Evolutionary conservation across 441 rosid species (phyloP).

Genomic region (Populus trichocarpa): DNA sequence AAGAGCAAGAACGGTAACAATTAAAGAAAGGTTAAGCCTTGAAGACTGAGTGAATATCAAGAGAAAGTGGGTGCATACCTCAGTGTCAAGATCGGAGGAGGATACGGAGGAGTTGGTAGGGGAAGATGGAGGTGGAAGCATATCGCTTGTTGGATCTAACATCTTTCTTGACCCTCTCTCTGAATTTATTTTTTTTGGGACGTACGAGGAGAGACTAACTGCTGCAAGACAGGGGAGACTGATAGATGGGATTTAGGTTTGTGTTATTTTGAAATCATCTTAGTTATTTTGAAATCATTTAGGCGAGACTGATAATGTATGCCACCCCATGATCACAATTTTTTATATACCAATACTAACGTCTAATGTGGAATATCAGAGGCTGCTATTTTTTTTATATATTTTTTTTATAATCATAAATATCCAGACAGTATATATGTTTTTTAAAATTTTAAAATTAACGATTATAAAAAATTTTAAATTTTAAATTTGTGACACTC

Average conservation of each 20-base stretch:
- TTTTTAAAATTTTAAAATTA: too few relatives aligned
- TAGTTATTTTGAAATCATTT: too few relatives aligned
- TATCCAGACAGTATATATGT: too few relatives aligned
- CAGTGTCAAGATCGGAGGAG: constrained; percentile 93
- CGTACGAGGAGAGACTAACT: not conserved
- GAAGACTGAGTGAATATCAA: not conserved
- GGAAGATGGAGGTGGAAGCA: constrained; percentile 45
- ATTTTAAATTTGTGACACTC: too few relatives aligned
- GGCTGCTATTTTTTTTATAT: too few relatives aligned
- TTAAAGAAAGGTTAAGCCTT: not conserved
- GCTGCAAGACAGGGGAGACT: not conserved
- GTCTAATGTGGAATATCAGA: too few relatives aligned
- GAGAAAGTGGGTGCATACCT: constrained; percentile 36
- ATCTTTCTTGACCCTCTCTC: constrained; percentile 17
- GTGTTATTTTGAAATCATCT: not conserved
- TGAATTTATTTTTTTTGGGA: not conserved
- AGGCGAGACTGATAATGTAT: too few relatives aligned
- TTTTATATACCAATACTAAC: too few relatives aligned
- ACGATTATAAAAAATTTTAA: too few relatives aligned
- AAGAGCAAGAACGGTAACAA: not conserved
- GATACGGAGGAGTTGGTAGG: constrained; percentile 74
- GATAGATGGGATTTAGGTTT: not conserved
- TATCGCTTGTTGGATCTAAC: constrained; percentile 49
- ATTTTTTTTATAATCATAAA: too few relatives aligned
- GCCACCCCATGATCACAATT: not conserved